Conservation (phyloP, 345 rosid species). For the Isatis tinctoria region DNA sequence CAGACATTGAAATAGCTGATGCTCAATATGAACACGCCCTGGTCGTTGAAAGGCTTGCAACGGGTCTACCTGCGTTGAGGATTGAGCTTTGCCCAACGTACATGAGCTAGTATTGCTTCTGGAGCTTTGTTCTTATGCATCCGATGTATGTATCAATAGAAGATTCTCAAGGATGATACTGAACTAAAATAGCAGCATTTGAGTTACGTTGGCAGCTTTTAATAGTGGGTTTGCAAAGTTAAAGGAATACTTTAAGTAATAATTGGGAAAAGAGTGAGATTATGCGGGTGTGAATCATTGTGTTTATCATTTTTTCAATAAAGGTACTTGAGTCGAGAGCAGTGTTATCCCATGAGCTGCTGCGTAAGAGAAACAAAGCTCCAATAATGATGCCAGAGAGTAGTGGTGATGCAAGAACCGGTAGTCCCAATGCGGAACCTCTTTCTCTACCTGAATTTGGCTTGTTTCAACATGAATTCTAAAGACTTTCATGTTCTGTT, state of each 20-base stretch:
- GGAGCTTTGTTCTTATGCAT: constrained; percentile 97
- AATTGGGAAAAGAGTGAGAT: neutral
- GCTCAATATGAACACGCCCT: constrained; percentile 75
- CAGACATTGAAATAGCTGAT: constrained; percentile 84
- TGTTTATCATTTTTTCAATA: neutral
- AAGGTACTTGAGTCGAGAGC: constrained; percentile 85
- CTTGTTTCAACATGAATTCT: too few relatives aligned
- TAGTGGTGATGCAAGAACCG: constrained; percentile 16
- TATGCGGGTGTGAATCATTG: neutral
- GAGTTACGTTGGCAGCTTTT: neutral
- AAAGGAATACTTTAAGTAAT: neutral
- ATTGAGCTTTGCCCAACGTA: constrained; percentile 87
- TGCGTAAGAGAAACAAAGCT: constrained; percentile 53
- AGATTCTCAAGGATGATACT: neutral
- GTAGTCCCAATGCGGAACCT: neutral
- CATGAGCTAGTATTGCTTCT: constrained; percentile 86
- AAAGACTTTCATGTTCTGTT: too few relatives aligned
- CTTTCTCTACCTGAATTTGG: constrained; percentile 34
- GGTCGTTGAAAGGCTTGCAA: constrained; percentile 66
- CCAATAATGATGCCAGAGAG: constrained; percentile 45
- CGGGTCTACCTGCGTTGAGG: constrained; percentile 73
- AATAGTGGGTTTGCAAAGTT: neutral
- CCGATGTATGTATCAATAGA: neutral
- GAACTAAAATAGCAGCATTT: neutral
- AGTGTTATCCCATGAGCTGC: constrained; percentile 67